phyloP scores from a whole-genome alignment of 352 stramenopile genomes.

The Pythium apleroticum region DNA sequence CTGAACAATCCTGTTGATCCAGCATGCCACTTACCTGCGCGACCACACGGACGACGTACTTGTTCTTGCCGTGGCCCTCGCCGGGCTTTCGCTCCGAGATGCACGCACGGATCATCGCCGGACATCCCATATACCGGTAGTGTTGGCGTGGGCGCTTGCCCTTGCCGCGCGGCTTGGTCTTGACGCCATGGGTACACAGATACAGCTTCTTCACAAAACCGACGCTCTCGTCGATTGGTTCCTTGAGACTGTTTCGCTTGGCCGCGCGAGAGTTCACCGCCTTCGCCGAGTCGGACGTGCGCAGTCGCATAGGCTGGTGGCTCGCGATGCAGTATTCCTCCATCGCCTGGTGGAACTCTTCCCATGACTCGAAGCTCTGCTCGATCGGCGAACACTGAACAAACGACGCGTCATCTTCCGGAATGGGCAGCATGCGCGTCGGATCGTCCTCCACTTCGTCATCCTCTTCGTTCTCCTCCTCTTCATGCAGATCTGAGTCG shows the following conservation, averaged over 20 bases:
- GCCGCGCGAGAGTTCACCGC: conserved; percentile 73
- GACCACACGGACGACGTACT: conserved; percentile 83
- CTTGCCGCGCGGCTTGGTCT: conserved; percentile 81
- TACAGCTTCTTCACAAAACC: conserved; percentile 88
- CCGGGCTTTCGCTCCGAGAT: conserved; percentile 76
- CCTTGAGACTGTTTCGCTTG: conserved; percentile 83
- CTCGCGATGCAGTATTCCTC: conserved; percentile 72
- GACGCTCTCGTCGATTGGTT: conserved; percentile 83
- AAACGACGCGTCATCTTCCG: conserved; percentile 58
- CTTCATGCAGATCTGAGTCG: conserved; percentile 56
- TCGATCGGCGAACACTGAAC: conserved; percentile 73
- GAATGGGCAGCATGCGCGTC: conserved; percentile 43
- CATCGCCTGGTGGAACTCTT: conserved; percentile 82
- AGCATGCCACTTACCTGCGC: conserved; percentile 46
- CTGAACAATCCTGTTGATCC: not conserved
- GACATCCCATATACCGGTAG: conserved; percentile 84
- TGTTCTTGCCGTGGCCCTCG: conserved; percentile 58
- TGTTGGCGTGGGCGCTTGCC: conserved; percentile 77
- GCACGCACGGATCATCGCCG: conserved; percentile 79
- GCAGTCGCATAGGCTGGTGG: conserved; percentile 78
- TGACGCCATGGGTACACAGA: conserved; percentile 80
- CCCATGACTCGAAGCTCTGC: conserved; percentile 80
- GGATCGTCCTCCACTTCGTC: conserved; percentile 43
- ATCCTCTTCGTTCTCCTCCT: conserved; percentile 44
- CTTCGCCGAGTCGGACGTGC: conserved; percentile 80